Evolutionary conservation across 140 eudicot species (phyloP), one percentile per base, ranked within the genome.

Genomic region (Cichorium intybus): DNA sequence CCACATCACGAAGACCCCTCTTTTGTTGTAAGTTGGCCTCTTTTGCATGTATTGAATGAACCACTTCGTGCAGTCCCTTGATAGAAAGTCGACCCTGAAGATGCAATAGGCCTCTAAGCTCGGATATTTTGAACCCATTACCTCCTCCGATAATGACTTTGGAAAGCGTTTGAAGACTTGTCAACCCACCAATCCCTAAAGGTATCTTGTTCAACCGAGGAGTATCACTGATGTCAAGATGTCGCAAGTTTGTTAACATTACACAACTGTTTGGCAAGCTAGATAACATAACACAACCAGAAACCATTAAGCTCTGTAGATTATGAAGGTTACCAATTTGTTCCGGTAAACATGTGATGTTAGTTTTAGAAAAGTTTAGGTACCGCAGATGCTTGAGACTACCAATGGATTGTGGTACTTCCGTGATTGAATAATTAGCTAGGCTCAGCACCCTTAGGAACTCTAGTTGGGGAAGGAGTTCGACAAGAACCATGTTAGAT

Each of bases 331-430:
- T 62, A 35, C 78, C 11, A 0, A 79, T 31, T 34, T 66, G 64
- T 26, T 79, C 60, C 2, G 88, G 88, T 39, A 83, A 58, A 20
- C 56, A 10, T 46, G 20, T 58, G 35, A 83, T 62, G 3, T 0
- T 0, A 2, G 85, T 79, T 22, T 39, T 4, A 7, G 85, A 75
- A 14, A 83, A 63, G 16, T 72, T 71, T 27, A 83, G 48, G 56
- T 57, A 76, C 5, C 85, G 56, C 33, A 82, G 9, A 43, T 78
- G 88, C 56, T 62, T 82, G 46, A 82, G 58, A 24, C 49, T 26
- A 10, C 74, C 67, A 62, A 82, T 49, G 16, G 72, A 75, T 6
- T 28, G n/a, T 10, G 82, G 80, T 68, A 75, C 37, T 58, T 62
- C 69, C 23, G 6, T 23, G 18, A 71, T 75, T 0, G 12, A 9